phyloP scores from a whole-genome alignment of 139 green algal species.

The Tetraselmis chui region DNA sequence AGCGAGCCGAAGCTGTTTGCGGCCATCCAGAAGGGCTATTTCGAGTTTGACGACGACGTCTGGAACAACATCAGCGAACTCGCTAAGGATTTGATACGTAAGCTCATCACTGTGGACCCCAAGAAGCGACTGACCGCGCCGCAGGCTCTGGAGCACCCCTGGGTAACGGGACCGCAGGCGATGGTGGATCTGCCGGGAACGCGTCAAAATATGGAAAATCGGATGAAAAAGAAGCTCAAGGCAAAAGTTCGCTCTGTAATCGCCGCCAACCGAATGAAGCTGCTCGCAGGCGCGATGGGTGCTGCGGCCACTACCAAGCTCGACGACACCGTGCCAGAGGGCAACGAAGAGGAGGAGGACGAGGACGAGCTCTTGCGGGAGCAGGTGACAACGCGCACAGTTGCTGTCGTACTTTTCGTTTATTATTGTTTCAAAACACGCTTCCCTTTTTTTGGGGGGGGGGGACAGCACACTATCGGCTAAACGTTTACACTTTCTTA shows the following conservation, averaged over 20 bases:
- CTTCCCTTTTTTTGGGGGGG: too few species aligned
- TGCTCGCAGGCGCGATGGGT: neutral
- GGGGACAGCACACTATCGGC: too few species aligned
- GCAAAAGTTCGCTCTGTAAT: neutral
- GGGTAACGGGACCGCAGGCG: slow-evolving; percentile 26
- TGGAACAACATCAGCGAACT: slow-evolving; percentile 65
- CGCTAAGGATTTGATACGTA: slow-evolving; percentile 63
- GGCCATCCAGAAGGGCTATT: slow-evolving; percentile 70
- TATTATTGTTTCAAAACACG: too few species aligned
- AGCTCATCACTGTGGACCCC: slow-evolving; percentile 57
- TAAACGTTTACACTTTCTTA: too few species aligned
- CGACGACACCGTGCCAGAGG: neutral
- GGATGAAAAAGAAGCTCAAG: slow-evolving; percentile 5
- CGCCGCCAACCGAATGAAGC: neutral
- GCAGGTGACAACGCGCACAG: neutral
- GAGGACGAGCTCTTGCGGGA: neutral
- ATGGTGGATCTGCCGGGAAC: slow-evolving; percentile 5
- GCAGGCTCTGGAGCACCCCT: slow-evolving; percentile 64
- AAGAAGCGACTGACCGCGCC: slow-evolving; percentile 50
- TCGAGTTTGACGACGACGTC: slow-evolving; percentile 71
- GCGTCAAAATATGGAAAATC: slow-evolving; percentile 5
- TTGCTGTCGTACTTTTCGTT: too few species aligned
- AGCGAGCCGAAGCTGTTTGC: slow-evolving; percentile 82
- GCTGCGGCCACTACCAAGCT: neutral
- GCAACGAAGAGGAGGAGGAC: neutral